phyloP scores from a whole-genome alignment of 441 rosid species.

The Populus trichocarpa region DNA sequence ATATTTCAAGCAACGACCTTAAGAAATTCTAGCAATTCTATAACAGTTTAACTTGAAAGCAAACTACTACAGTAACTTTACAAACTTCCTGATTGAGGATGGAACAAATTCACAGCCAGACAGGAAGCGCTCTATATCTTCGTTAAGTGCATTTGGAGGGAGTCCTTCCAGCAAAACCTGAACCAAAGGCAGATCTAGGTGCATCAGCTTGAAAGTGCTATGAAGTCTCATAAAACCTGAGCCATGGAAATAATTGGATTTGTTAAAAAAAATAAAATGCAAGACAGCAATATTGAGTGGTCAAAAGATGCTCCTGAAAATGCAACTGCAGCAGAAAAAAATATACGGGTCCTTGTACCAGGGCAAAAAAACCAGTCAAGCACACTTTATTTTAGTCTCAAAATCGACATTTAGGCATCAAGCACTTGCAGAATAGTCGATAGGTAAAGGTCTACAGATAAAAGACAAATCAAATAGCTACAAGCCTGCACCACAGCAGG shows the following conservation, averaged over 20 bases:
- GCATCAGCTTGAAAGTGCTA: slow-evolving; percentile 6
- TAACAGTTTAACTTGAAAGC: slow-evolving; percentile 4
- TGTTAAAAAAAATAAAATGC: no score
- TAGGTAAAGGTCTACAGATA: no score
- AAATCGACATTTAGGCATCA: no score
- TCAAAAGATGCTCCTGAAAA: not conserved
- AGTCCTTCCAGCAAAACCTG: slow-evolving; percentile 68
- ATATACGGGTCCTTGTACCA: no score
- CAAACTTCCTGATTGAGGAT: slow-evolving; percentile 39
- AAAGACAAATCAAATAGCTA: not conserved
- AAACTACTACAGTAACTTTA: slow-evolving; percentile 35
- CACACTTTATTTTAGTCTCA: no score
- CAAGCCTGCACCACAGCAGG: not conserved
- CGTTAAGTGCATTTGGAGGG: slow-evolving; percentile 42
- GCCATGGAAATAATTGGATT: not conserved
- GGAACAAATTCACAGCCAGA: slow-evolving; percentile 61
- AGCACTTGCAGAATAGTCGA: not conserved
- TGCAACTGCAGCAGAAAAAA: not conserved
- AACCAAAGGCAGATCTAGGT: not conserved
- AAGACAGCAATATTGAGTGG: not conserved
- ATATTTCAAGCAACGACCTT: slow-evolving; percentile 8
- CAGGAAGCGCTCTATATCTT: slow-evolving; percentile 74
- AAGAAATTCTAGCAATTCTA: not conserved
- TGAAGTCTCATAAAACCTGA: not conserved
- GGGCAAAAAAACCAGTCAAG: no score